Evolutionary conservation across 129 eudicot genomes (phyloP), one percentile per base, ranked within the genome.

Genomic region (Tagetes erecta): DNA sequence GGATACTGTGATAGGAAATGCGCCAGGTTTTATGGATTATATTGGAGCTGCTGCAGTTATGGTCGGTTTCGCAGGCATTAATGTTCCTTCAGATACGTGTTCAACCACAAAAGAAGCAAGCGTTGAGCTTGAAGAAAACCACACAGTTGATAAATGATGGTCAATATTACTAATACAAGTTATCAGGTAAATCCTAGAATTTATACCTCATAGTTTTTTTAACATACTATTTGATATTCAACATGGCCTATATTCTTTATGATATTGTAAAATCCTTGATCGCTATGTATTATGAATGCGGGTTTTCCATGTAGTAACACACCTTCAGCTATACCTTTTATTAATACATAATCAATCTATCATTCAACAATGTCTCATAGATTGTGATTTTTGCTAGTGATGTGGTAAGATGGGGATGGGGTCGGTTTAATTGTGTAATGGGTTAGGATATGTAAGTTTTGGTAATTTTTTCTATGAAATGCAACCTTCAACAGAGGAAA

Each of bases 31-130:
- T 9, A 72, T 80, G 83, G 96, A 94, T 68, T 91, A 86, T 62
- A 38, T 88, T 45, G 99, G 99, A 62, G 99, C 93, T 70, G 96
- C 81, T 68, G 94, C 92, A 9, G 84, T 94, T 44, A 88, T 94
- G 91, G 83, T 91, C 41, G 99, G 99, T 71, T 94, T 94, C 64
- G 88, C 90, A 2, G 97, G 97, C 71, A 91, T 94, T 8, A 94
- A 91, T 68, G 59, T 88, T 65, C 94, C 97, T 31, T 74, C 94
- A 20, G 90, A 84, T 70, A 59, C 80, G 42, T 82, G 76, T 73
- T 78, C 83, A 8, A 68, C 68, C 76, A 65, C 87, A 10, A 71
- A 82, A 70, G 89, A 88, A 83, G 80, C 84, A 33, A 33, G 11
- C 68, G 59, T 88, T 65, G 93, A 90, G 81, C 70, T 94, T 39